These are phyloP conservation scores for Grosmannia huntii DNA, from an alignment of 2,329 filamentous ascomycete genomes.

Conservation along the genomic window DNA sequence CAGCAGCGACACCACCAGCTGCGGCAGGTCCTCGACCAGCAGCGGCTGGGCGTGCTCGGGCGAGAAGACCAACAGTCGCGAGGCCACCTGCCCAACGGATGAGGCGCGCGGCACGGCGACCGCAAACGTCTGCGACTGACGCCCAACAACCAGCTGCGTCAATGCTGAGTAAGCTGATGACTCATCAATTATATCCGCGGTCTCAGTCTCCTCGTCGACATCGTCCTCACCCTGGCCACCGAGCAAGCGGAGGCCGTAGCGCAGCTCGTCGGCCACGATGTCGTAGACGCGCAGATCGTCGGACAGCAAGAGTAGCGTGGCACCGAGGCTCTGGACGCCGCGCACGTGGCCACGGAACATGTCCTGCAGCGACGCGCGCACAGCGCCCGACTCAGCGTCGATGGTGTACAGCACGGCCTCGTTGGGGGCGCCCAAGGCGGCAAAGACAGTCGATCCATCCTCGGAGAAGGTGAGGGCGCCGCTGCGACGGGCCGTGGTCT, in stretches of 20 bases:
- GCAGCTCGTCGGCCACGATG: constrained; percentile 63
- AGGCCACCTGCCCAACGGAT: constrained; percentile 23
- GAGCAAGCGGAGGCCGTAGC: constrained; percentile 48
- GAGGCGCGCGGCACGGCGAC: constrained; percentile 33
- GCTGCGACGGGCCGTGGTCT: constrained; percentile 20
- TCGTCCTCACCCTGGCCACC: background rate
- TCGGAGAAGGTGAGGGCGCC: constrained; percentile 68
- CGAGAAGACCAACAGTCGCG: constrained; percentile 54
- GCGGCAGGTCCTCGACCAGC: constrained; percentile 41
- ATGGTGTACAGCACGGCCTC: constrained; percentile 61
- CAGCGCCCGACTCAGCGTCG: constrained; percentile 53
- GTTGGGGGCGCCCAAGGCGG: constrained; percentile 41
- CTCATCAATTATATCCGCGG: constrained; percentile 15
- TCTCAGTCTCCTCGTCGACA: background rate
- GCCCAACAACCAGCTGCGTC: constrained; percentile 60
- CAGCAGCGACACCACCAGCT: constrained; percentile 53
- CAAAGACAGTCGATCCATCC: constrained; percentile 73
- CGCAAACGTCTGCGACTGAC: constrained; percentile 51
- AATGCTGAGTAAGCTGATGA: constrained; percentile 24
- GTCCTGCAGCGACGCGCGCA: constrained; percentile 55
- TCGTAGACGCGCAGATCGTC: constrained; percentile 69
- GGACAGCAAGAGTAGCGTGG: constrained; percentile 64
- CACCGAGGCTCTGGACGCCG: constrained; percentile 58
- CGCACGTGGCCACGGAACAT: constrained; percentile 53
- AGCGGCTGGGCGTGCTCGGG: constrained; percentile 42